phyloP scores from a whole-genome alignment of 192 early-diverging fungal genomes.

The Pilaira anomala region DNA sequence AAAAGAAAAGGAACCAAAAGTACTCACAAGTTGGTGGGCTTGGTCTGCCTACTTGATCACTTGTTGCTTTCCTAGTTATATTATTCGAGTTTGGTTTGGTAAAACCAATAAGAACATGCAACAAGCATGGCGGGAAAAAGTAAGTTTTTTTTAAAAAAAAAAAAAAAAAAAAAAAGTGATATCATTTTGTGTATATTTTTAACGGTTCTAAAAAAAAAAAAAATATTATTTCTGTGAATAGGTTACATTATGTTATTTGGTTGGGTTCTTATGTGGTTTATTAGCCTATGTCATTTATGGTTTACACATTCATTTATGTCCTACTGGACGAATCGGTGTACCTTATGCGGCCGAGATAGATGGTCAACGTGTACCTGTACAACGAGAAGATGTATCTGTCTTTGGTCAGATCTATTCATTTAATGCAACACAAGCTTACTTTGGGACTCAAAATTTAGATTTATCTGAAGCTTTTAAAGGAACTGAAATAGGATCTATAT shows the following conservation, averaged over 20 bases:
- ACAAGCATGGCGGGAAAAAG: slow-evolving; percentile 59
- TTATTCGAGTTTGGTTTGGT: slow-evolving; percentile 42
- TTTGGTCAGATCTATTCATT: slow-evolving; percentile 34
- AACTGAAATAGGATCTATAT: slow-evolving; percentile 29
- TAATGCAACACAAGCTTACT: slow-evolving; percentile 20
- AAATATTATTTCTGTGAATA: background rate
- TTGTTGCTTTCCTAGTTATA: slow-evolving; percentile 41
- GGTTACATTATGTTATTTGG: slow-evolving; percentile 46
- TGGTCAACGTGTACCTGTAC: slow-evolving; percentile 3
- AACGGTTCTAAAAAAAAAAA: background rate
- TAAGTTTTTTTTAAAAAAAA: background rate
- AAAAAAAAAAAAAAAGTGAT: background rate
- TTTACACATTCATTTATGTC: slow-evolving; percentile 36
- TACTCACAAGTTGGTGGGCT: slow-evolving; percentile 43
- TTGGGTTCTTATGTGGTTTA: slow-evolving; percentile 34
- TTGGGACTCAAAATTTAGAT: slow-evolving; percentile 21
- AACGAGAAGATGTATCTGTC: slow-evolving; percentile 25
- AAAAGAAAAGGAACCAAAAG: slow-evolving; percentile 25
- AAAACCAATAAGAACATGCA: slow-evolving; percentile 37
- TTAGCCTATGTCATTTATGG: slow-evolving; percentile 53
- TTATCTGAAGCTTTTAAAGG: slow-evolving; percentile 32
- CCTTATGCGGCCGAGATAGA: slow-evolving; percentile 19
- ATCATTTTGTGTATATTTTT: slow-evolving; percentile 6
- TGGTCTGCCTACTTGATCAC: slow-evolving; percentile 41
- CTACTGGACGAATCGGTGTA: slow-evolving; percentile 3